These are phyloP conservation scores for Verticillium klebahnii DNA, from an alignment of 2,329 filamentous ascomycete genomes.

Conservation along the genomic window DNA sequence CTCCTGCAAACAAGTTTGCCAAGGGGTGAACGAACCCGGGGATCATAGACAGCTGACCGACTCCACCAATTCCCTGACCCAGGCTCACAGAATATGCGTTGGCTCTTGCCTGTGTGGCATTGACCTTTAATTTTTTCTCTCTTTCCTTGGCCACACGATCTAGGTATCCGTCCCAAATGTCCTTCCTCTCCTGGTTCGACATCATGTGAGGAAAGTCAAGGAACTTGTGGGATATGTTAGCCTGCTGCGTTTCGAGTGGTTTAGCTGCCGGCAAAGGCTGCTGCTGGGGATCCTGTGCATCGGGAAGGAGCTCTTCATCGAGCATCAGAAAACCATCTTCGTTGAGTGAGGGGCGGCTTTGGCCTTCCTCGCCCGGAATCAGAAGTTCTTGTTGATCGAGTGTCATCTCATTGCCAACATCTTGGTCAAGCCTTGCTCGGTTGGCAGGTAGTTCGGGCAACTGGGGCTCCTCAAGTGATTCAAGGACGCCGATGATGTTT, in stretches of 20 bases:
- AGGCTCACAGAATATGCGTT: slow-evolving; percentile 35
- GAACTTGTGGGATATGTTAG: not conserved
- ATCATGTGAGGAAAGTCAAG: not conserved
- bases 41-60: slow-evolving; percentile 26
- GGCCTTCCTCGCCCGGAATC: not conserved
- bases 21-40: slow-evolving; percentile 36
- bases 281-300: slow-evolving; percentile 25
- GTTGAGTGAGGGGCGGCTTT: not conserved
- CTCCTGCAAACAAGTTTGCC: slow-evolving; percentile 40
- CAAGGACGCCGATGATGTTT: slow-evolving; percentile 37
- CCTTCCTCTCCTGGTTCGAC: not conserved
- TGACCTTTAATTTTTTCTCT: slow-evolving; percentile 20
- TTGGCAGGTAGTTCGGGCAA: slow-evolving; percentile 26
- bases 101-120: slow-evolving; percentile 31
- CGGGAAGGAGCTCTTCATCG: slow-evolving; percentile 20
- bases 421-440: slow-evolving; percentile 20
- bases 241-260: not conserved
- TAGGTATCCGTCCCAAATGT: not conserved
- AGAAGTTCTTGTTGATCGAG: not conserved
- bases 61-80: slow-evolving; percentile 30
- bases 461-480: slow-evolving; percentile 31
- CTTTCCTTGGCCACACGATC: slow-evolving; percentile 37
- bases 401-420: slow-evolving; percentile 4
- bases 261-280: not conserved
- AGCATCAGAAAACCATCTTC: not conserved